Conservation (phyloP, 495 filamentous ascomycete genomes). For the Letharia lupina region DNA sequence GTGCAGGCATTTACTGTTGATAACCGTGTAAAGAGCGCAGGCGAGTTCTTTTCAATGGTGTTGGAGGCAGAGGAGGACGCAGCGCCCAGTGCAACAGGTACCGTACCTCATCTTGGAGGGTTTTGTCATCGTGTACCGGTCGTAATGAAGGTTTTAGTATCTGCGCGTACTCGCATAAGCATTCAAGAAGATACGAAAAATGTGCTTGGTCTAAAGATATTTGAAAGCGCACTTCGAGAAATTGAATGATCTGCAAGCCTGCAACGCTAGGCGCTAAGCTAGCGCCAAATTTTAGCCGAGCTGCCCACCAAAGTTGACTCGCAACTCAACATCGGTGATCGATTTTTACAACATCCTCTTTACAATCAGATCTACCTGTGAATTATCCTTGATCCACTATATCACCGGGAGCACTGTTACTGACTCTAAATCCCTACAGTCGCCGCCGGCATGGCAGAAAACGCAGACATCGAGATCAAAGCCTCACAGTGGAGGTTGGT, state of each 20-base stretch:
- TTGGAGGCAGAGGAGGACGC: background rate
- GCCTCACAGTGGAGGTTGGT: slow-evolving; percentile 79
- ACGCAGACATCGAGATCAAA: slow-evolving; percentile 63
- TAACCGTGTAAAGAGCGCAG: background rate
- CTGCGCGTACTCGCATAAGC: background rate
- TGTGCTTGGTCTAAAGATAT: background rate
- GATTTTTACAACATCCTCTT: background rate
- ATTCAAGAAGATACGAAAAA: background rate
- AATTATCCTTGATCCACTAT: background rate
- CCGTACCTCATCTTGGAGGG: background rate
- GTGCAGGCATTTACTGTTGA: background rate
- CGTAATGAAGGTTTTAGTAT: background rate
- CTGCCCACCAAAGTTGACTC: slow-evolving; percentile 6
- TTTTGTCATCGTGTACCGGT: background rate
- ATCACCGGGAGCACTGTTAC: slow-evolving; percentile 23
- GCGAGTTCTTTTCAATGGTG: background rate
- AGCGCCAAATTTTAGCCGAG: slow-evolving; percentile 17
- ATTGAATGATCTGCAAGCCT: slow-evolving; percentile 2
- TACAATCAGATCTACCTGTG: slow-evolving; percentile 7
- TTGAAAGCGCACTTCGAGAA: background rate
- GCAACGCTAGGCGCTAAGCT: background rate
- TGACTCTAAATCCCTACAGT: slow-evolving; percentile 18
- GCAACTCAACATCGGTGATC: too few species aligned
- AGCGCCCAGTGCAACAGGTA: background rate
- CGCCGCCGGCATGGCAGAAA: slow-evolving; percentile 52